Evolutionary conservation across 192 early-diverging fungal genomes (phyloP).

Genomic region (Coemansia sp.): DNA sequence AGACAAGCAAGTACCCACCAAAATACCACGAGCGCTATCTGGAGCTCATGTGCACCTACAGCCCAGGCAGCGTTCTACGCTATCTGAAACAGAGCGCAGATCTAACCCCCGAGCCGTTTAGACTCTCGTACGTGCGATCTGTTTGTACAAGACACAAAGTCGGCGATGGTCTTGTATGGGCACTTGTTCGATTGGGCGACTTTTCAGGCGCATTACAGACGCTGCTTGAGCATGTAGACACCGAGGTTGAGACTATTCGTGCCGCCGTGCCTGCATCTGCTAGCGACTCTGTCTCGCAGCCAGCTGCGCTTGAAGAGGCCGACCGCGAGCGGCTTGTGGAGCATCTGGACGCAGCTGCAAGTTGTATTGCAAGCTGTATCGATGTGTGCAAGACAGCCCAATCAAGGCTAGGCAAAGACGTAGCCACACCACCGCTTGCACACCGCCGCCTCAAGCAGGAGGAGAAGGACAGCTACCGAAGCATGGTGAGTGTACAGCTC

Average conservation of each 20-base stretch:
- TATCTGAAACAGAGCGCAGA: slow-evolving; percentile 40
- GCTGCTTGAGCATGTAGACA: slow-evolving; percentile 32
- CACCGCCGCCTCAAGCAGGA: background rate
- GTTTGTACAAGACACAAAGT: slow-evolving; percentile 31
- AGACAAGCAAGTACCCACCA: slow-evolving; percentile 28
- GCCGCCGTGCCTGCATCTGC: slow-evolving; percentile 17
- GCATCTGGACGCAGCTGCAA: slow-evolving; percentile 27
- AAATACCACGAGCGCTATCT: slow-evolving; percentile 45
- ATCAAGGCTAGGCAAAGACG: slow-evolving; percentile 32
- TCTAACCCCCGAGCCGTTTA: slow-evolving; percentile 37
- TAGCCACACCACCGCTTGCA: slow-evolving; percentile 1
- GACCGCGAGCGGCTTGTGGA: slow-evolving; percentile 46
- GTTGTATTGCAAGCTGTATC: slow-evolving; percentile 30
- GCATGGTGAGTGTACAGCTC: slow-evolving; percentile 38
- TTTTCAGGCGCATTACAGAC: slow-evolving; percentile 47
- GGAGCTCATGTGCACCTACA: slow-evolving; percentile 45
- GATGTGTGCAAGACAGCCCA: slow-evolving; percentile 41
- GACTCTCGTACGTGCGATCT: slow-evolving; percentile 30
- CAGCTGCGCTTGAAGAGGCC: slow-evolving; percentile 21
- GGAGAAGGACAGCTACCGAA: slow-evolving; percentile 27
- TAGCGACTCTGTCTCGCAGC: background rate
- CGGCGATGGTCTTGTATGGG: slow-evolving; percentile 47
- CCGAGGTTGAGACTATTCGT: slow-evolving; percentile 20
- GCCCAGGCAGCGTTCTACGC: slow-evolving; percentile 30
- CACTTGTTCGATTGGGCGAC: slow-evolving; percentile 42